These are phyloP conservation scores for Cicer pinnatifidum DNA, from an alignment of 306 rosid genomes.

Conservation along the genomic window DNA sequence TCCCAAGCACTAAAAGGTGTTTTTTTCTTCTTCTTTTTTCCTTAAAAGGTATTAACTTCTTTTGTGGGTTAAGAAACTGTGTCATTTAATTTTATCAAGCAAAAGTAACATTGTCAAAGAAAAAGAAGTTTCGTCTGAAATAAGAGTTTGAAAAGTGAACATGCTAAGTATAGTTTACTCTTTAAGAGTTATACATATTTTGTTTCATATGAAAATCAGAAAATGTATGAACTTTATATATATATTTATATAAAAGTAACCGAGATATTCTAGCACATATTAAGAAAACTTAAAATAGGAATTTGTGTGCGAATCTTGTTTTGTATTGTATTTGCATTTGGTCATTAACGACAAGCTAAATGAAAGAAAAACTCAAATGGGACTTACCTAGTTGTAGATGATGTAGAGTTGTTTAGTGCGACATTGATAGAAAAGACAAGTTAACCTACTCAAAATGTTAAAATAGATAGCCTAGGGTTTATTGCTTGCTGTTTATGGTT, in stretches of 20 bases:
- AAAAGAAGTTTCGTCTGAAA: constrained; percentile 14
- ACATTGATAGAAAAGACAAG: constrained; percentile 12
- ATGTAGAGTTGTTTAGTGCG: constrained; percentile 35
- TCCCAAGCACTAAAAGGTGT: not conserved
- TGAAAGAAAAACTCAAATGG: constrained; percentile 17
- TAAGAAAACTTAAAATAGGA: not conserved
- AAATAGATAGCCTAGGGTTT: not conserved
- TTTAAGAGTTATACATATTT: not conserved
- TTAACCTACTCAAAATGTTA: constrained; percentile 1
- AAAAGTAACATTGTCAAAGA: constrained; percentile 1
- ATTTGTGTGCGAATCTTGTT: constrained; percentile 25
- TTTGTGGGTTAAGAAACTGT: constrained; percentile 26
- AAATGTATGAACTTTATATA: not conserved
- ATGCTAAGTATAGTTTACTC: not conserved
- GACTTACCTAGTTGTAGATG: constrained; percentile 6
- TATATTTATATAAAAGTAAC: not conserved
- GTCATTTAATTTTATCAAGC: constrained; percentile 29
- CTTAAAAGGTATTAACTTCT: constrained; percentile 22
- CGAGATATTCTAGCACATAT: not conserved
- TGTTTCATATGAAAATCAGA: not conserved
- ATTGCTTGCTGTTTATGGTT: not conserved
- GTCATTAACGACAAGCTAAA: constrained; percentile 8
- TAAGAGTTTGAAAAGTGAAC: not conserved
- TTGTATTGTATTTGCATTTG: not conserved
- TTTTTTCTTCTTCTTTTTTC: not conserved